These are phyloP conservation scores for Epichloe uncinata DNA, from an alignment of 2,329 filamentous ascomycete genomes.

Conservation along the genomic window DNA sequence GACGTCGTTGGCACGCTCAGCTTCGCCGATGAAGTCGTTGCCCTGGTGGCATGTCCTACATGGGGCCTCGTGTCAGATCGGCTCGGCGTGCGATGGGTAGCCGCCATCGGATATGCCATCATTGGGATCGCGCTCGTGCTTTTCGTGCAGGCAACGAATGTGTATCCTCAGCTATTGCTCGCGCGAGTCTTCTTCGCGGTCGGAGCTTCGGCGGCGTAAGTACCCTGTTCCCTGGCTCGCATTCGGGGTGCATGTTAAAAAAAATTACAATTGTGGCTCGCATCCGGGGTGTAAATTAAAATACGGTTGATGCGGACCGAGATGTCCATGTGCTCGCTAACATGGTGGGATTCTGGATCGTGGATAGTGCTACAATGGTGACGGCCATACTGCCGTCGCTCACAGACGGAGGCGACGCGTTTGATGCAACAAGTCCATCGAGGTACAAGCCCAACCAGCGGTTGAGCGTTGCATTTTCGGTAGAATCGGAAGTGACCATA, in stretches of 20 bases:
- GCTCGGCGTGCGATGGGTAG: constrained; percentile 58
- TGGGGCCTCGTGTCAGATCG: constrained; percentile 72
- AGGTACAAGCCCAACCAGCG: constrained; percentile 29
- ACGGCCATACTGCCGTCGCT: constrained; percentile 77
- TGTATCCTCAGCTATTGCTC: constrained; percentile 80
- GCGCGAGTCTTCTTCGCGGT: constrained; percentile 79
- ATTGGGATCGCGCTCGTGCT: constrained; percentile 65
- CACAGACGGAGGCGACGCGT: constrained; percentile 34
- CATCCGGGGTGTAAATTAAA: no score
- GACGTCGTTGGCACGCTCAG: constrained; percentile 74
- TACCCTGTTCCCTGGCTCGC: constrained; percentile 3
- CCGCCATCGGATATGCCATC: constrained; percentile 67
- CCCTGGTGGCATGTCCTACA: constrained; percentile 63
- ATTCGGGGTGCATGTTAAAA: background rate
- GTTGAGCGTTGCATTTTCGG: constrained; percentile 50
- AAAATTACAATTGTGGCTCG: no score
- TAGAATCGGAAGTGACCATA: constrained; percentile 67
- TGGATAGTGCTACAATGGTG: constrained; percentile 70
- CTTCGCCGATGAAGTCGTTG: constrained; percentile 73
- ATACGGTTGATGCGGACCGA: background rate
- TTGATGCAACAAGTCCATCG: constrained; percentile 13
- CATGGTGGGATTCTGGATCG: background rate
- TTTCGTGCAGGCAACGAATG: constrained; percentile 73
- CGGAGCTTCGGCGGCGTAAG: constrained; percentile 76
- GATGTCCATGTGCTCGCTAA: constrained; percentile 1